Conservation (phyloP, 179 eudicot species). For the Spinacia oleracea region DNA sequence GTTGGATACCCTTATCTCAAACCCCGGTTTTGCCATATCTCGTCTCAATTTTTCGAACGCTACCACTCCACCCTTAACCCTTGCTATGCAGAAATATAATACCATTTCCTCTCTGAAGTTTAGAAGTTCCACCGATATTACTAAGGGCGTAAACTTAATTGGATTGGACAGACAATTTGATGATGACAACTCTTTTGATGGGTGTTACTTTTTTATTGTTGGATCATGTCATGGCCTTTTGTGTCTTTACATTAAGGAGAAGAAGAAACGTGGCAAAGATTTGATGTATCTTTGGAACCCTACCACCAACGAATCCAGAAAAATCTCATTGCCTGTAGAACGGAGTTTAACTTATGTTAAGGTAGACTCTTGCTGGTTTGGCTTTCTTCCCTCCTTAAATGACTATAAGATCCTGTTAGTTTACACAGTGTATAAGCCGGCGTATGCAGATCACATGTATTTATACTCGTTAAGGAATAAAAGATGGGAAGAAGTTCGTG, state of each 20-base stretch:
- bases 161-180: neutral
- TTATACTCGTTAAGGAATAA: neutral
- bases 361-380: conserved; percentile 3
- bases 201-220: neutral
- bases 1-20: neutral
- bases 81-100: neutral
- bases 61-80: neutral
- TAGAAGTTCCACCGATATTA: neutral
- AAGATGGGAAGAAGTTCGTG: neutral
- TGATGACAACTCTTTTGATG: neutral
- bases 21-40: neutral
- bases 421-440: neutral
- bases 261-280: neutral
- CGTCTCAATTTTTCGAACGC: neutral
- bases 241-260: neutral
- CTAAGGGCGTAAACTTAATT: neutral
- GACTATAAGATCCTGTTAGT: conserved; percentile 7
- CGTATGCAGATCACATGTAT: neutral
- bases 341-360: neutral
- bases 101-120: neutral
- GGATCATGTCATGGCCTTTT: conserved; percentile 2
- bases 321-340: neutral
- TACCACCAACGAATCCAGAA: neutral
- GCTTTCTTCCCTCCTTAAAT: neutral
- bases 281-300: conserved; percentile 11